Base-by-base conservation (phyloP, 169 alveolate species). In the Toxoplasma gondii region DNA sequence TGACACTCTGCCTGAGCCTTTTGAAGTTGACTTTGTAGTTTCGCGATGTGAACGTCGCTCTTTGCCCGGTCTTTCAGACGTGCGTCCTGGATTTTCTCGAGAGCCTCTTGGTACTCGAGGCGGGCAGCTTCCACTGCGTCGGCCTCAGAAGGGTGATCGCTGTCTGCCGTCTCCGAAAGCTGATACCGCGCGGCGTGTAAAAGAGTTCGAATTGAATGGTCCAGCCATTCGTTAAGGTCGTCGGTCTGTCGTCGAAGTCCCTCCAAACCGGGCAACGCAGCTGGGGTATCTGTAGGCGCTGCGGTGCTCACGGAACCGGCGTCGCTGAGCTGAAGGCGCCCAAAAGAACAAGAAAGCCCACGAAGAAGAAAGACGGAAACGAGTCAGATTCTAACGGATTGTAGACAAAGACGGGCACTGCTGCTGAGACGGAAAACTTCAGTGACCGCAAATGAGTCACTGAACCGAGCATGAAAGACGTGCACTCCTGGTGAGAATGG, bases 271-370 rank as follows among this genome's bases (percentile, higher is more conserved):
- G 67, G 53, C 2, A 38, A 44, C 69, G 90, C 69, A 39, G 90
- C 17, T 41, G 90, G 44, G 5, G 67, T 82, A 10, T 43, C 90
- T 38, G 38, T 9, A 22, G 90, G 90, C n/a, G 90, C 90, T 0
- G 90, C 90, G 41, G 90, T 82, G 67, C 90, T 82, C 69, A 38
- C 90, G 34, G 90, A 82, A 22, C 39, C 90, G 10, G 58, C 90
- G 67, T 82, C 90, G 90, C 90, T 82, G 31, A 82, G 39, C 90
- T 82, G 90, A 27, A 9, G 10, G 41, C 44, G 58, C 12, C 58
- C 1, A 5, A 49, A 38, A 80, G 88, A 38, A 22, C 27, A 38
- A 39, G 24, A 38, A 43, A 82, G 74, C 9, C 29, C 27, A 19
- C 67, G 67, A 9, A 19, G 67, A 53, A 49, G 58, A 49, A 12